Conservation (phyloP, 805 yeast species). For the Saturnispora sekii region DNA sequence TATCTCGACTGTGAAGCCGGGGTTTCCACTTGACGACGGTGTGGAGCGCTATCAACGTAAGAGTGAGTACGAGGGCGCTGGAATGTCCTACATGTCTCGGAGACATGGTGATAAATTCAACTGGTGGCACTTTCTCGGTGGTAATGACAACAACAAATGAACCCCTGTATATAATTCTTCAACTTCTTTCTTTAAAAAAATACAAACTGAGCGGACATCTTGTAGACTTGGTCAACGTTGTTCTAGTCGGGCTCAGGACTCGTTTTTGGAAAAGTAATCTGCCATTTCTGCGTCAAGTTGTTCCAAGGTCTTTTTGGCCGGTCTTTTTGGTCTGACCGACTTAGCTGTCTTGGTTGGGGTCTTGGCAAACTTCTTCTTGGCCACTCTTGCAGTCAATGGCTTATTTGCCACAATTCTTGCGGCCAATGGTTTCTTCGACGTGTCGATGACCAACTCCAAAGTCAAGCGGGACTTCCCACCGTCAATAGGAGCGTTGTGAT, state of each 20-base stretch:
- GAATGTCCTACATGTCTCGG: slow-evolving; percentile 44
- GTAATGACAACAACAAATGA: slow-evolving; percentile 6
- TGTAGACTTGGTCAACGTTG: background rate
- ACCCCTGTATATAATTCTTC: background rate
- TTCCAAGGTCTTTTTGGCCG: slow-evolving; percentile 64
- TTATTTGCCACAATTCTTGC: slow-evolving; percentile 48
- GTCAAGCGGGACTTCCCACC: slow-evolving; percentile 70
- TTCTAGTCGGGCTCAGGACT: slow-evolving; percentile 11
- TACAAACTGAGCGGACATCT: background rate
- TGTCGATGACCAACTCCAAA: slow-evolving; percentile 77
- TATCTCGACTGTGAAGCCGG: slow-evolving; percentile 25
- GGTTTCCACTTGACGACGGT: slow-evolving; percentile 25
- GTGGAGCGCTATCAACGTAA: slow-evolving; percentile 38
- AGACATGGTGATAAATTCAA: slow-evolving; percentile 29
- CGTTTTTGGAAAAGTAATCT: slow-evolving; percentile 70
- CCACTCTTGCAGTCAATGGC: slow-evolving; percentile 27
- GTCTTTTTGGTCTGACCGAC: slow-evolving; percentile 19
- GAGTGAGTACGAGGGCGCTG: slow-evolving; percentile 61
- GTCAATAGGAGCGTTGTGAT: slow-evolving; percentile 91
- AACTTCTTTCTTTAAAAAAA: background rate
- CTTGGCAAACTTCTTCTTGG: slow-evolving; percentile 41
- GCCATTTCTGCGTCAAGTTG: slow-evolving; percentile 98
- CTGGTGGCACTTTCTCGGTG: slow-evolving; percentile 12
- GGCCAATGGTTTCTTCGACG: slow-evolving; percentile 63
- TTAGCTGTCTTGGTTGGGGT: slow-evolving; percentile 14